Conservation (phyloP, 768 basidiomycete species). For the Pilatotrama ljubarskyi region DNA sequence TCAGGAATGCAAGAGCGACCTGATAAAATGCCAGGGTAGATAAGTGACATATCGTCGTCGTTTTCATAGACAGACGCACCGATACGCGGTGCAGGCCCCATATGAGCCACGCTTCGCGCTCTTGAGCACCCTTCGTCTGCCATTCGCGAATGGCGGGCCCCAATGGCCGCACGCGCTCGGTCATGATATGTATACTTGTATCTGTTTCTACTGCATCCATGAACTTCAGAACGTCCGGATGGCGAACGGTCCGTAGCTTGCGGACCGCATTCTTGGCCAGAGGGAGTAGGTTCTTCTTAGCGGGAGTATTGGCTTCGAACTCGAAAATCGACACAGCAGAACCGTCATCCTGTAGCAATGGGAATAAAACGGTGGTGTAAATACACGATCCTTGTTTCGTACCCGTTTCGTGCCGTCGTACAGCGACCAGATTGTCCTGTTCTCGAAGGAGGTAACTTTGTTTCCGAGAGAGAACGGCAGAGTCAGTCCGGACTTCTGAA, state of each 20-base stretch:
- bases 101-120: slow-evolving; percentile 83
- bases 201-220: slow-evolving; percentile 94
- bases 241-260: slow-evolving; percentile 87
- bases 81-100: slow-evolving; percentile 94
- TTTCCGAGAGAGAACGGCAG: slow-evolving; percentile 84
- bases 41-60: not conserved
- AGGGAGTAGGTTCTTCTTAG: slow-evolving; percentile 59
- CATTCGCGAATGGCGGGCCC: slow-evolving; percentile 60
- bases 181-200: slow-evolving; percentile 85
- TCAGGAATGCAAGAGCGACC: slow-evolving; percentile 90
- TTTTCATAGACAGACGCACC: slow-evolving; percentile 46
- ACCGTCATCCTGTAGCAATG: slow-evolving; percentile 73
- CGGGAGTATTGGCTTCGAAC: slow-evolving; percentile 72
- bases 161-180: slow-evolving; percentile 87
- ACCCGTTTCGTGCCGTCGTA: slow-evolving; percentile 91
- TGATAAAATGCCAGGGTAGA: slow-evolving; percentile 38
- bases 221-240: slow-evolving; percentile 95
- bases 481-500: slow-evolving; percentile 89
- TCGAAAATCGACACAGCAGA: slow-evolving; percentile 87
- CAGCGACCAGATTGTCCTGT: slow-evolving; percentile 76
- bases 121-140: slow-evolving; percentile 59
- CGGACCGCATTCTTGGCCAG: slow-evolving; percentile 88
- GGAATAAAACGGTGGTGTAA: too few species aligned
- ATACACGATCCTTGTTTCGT: slow-evolving; percentile 23
- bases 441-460: slow-evolving; percentile 66